A percentile compares a stretch with the other conserved stretches of the same genome.
Evolutionary conservation across 2,329 filamentous ascomycete genomes (phyloP).

Genomic region (Cladophialophora exuberans): DNA sequence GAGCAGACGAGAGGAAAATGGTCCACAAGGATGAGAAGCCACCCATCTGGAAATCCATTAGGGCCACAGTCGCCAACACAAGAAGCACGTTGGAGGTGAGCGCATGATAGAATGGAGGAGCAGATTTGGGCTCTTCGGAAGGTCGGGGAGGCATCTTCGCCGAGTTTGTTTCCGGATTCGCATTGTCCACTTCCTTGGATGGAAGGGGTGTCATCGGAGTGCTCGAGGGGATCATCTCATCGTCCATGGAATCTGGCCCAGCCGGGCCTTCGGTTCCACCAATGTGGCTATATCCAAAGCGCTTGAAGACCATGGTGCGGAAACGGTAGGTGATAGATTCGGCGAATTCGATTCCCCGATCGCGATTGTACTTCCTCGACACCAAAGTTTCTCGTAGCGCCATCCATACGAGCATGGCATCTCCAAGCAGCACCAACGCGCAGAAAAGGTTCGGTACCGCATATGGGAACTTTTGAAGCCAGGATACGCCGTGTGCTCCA

Average conservation of each 20-base stretch:
- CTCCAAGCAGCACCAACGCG: constrained; percentile 59
- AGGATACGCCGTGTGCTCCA: constrained; percentile 59
- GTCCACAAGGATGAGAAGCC: constrained; percentile 79
- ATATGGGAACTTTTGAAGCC: constrained; percentile 68
- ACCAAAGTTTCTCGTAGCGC: constrained; percentile 62
- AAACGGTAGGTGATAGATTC: constrained; percentile 27
- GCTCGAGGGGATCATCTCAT: constrained; percentile 22
- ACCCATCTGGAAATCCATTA: constrained; percentile 72
- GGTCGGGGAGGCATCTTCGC: constrained; percentile 3
- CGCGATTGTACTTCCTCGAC: constrained; percentile 35
- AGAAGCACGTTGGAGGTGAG: constrained; percentile 61
- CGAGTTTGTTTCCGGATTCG: constrained; percentile 40
- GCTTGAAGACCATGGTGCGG: constrained; percentile 21
- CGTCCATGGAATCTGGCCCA: constrained; percentile 19
- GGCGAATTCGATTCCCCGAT: constrained; percentile 27
- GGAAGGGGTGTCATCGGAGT: constrained; percentile 22
- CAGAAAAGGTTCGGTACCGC: constrained; percentile 70
- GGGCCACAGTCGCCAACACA: constrained; percentile 65
- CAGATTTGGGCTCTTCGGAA: constrained; percentile 3
- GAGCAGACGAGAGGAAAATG: constrained; percentile 74
- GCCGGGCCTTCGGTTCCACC: constrained; percentile 12
- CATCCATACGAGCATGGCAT: constrained; percentile 60
- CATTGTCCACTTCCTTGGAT: constrained; percentile 25
- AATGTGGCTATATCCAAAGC: constrained; percentile 28
- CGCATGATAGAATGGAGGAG: constrained; percentile 51